Percentiles rank a stretch among this genome's conserved stretches.
These are phyloP conservation scores for Hippophae tibetana DNA, from an alignment of 306 rosid species.

Conservation along the genomic window DNA sequence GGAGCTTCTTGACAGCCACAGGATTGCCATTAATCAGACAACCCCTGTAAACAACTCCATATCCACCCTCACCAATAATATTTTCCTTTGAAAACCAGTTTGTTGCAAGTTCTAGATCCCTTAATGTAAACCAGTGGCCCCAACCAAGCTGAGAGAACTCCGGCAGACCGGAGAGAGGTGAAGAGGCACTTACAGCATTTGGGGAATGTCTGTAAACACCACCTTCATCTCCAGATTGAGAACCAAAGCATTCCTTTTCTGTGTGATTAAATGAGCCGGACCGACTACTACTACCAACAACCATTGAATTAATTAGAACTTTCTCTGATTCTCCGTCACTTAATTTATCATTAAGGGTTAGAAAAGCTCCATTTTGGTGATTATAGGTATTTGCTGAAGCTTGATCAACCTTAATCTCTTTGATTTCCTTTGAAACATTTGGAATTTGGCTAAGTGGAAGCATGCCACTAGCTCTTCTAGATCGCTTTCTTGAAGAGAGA, in stretches of 20 bases:
- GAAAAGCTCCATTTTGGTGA: slow-evolving; percentile 28
- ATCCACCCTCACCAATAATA: slow-evolving; percentile 93
- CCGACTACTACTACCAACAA: slow-evolving; percentile 58
- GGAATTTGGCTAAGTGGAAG: slow-evolving; percentile 47
- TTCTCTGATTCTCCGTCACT: slow-evolving; percentile 59
- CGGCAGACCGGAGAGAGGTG: slow-evolving; percentile 77
- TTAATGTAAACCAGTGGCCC: slow-evolving; percentile 96
- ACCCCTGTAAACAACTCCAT: slow-evolving; percentile 84
- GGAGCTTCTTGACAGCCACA: slow-evolving; percentile 88
- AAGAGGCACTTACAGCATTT: slow-evolving; percentile 42
- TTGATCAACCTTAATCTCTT: slow-evolving; percentile 77
- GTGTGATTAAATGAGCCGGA: slow-evolving; percentile 57
- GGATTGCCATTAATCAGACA: slow-evolving; percentile 64
- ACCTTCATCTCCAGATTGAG: slow-evolving; percentile 61
- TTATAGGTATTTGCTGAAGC: slow-evolving; percentile 41
- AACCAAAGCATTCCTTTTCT: slow-evolving; percentile 50
- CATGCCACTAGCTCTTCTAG: slow-evolving; percentile 54
- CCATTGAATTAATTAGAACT: slow-evolving; percentile 44
- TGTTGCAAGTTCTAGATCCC: slow-evolving; percentile 90
- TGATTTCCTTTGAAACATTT: slow-evolving; percentile 71
- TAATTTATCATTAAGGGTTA: slow-evolving; percentile 47
- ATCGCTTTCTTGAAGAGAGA: slow-evolving; percentile 62
- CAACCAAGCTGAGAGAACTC: slow-evolving; percentile 94
- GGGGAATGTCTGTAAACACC: slow-evolving; percentile 39
- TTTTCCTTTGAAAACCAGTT: slow-evolving; percentile 67